Evolutionary conservation across 805 yeast species (phyloP).

Genomic region (Saturnispora saitoi): DNA sequence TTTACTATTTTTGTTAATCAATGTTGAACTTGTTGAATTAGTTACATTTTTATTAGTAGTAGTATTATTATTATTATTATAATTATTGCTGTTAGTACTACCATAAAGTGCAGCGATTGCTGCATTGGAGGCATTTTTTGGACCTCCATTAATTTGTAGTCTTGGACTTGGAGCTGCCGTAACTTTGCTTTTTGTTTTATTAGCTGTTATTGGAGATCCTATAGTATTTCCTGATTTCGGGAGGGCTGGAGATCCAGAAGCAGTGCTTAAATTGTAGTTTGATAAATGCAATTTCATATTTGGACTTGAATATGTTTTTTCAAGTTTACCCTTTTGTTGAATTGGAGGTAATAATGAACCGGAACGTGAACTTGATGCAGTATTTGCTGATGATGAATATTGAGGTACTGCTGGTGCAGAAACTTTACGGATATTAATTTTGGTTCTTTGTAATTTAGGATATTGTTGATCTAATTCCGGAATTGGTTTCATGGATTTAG

Average conservation of each 20-base stretch:
- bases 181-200: not conserved
- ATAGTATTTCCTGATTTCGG: not conserved
- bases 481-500: constrained; percentile 70
- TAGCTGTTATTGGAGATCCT: not conserved
- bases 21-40: not conserved
- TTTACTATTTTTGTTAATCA: not conserved
- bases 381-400: not conserved
- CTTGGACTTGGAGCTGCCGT: not conserved
- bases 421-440: constrained; percentile 4
- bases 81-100: not conserved
- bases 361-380: constrained; percentile 6
- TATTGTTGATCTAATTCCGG: constrained; percentile 38
- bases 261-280: not conserved
- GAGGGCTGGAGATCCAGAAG: constrained; percentile 2
- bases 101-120: constrained; percentile 9
- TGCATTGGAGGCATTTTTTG: constrained; percentile 6
- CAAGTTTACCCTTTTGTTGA: not conserved
- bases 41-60: not conserved
- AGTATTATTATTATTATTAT: too few relatives aligned
- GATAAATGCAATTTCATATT: not conserved
- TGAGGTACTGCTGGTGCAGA: constrained; percentile 2
- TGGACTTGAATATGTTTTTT: constrained; percentile 1
- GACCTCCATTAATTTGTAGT: not conserved
- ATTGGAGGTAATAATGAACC: constrained; percentile 3
- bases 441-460: constrained; percentile 11